A percentile compares a stretch with the other conserved stretches of the same genome.
These are phyloP conservation scores for Plasmodium relictum DNA, from an alignment of 169 alveolate species.

Conservation along the genomic window DNA sequence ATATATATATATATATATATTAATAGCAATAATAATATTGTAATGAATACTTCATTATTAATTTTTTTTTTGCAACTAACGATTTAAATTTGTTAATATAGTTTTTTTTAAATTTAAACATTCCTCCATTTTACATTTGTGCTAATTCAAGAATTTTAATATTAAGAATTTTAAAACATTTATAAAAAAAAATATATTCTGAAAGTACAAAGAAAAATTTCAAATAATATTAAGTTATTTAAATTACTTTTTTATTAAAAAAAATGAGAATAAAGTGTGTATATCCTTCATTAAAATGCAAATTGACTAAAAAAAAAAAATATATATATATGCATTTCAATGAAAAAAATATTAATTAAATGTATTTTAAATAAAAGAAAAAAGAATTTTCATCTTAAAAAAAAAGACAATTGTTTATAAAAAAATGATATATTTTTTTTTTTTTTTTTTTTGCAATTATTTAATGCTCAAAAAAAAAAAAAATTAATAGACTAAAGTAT, in stretches of 20 bases:
- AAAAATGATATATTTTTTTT: too few relatives aligned
- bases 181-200: slow-evolving; percentile 27
- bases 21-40: slow-evolving; percentile 1
- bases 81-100: slow-evolving; percentile 37
- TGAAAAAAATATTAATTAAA: slow-evolving; percentile 8
- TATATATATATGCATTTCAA: neutral
- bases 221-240: neutral
- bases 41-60: neutral
- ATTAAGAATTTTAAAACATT: slow-evolving; percentile 20
- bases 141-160: too few relatives aligned
- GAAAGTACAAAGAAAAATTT: neutral
- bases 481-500: too few relatives aligned
- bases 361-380: neutral
- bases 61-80: slow-evolving; percentile 34
- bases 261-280: neutral
- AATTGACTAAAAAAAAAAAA: slow-evolving; percentile 2
- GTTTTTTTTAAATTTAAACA: slow-evolving; percentile 11
- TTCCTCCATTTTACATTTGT: slow-evolving; percentile 16
- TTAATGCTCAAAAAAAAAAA: too few relatives aligned
- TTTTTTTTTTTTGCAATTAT: too few relatives aligned
- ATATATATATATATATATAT: neutral
- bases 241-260: neutral
- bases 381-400: too few relatives aligned
- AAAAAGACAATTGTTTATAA: too few relatives aligned
- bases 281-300: neutral